Conservation (phyloP, 169 alveolate species). For the Besnoitia besnoiti region DNA sequence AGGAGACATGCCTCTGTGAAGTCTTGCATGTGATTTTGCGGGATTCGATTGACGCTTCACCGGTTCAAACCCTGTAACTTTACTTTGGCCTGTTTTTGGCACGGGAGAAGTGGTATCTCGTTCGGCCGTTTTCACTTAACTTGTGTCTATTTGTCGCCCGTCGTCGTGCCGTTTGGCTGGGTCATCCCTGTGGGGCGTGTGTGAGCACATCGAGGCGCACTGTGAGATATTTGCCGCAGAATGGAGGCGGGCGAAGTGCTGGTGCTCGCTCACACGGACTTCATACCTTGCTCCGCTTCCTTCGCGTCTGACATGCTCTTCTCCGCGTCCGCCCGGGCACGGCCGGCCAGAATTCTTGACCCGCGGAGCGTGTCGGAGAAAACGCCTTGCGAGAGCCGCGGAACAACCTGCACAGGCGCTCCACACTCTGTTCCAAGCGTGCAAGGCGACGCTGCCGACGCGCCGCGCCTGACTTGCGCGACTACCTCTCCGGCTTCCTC, state of each 20-base stretch:
- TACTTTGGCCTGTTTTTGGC: neutral
- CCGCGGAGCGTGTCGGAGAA: neutral
- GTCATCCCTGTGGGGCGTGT: neutral
- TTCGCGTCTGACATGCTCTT: neutral
- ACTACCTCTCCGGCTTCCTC: too few species aligned
- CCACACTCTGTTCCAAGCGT: neutral
- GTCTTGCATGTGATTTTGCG: too few species aligned
- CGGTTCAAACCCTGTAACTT: too few species aligned
- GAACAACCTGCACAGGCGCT: neutral
- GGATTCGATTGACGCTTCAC: too few species aligned
- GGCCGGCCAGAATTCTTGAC: neutral
- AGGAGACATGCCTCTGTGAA: too few species aligned
- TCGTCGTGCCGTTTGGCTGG: neutral
- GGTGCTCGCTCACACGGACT: neutral
- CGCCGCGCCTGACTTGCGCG: too few species aligned
- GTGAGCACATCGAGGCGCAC: neutral
- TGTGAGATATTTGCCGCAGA: neutral
- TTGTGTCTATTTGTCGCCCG: neutral
- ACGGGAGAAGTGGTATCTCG: neutral
- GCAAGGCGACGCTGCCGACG: too few species aligned
- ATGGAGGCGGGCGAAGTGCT: neutral
- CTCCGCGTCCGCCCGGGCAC: neutral
- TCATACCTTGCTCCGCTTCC: neutral
- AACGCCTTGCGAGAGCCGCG: neutral
- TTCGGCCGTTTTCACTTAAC: neutral